Percentiles rank a stretch among this genome's conserved stretches.
phyloP scores from a whole-genome alignment of 2,329 filamentous ascomycete species.

The Ilyonectria mors-panacis region DNA sequence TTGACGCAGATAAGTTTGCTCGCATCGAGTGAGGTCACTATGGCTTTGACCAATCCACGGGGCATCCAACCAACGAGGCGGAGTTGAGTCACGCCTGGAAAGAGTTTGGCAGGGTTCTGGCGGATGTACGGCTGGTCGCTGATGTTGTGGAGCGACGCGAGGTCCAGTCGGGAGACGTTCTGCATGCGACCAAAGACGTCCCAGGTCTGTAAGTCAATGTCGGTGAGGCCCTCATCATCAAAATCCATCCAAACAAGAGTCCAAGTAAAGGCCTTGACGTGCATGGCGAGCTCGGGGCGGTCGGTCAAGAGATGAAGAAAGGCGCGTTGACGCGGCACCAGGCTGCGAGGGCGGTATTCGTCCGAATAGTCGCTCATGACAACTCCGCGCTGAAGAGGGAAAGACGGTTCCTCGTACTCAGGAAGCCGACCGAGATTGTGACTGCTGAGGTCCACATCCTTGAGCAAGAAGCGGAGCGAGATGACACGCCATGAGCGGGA shows the following conservation, averaged over 20 bases:
- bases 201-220: slow-evolving; percentile 3
- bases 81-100: slow-evolving; percentile 5
- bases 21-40: slow-evolving; percentile 1
- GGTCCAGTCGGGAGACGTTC: not conserved
- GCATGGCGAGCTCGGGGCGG: slow-evolving; percentile 8
- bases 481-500: not conserved
- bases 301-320: slow-evolving; percentile 8
- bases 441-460: slow-evolving; percentile 10
- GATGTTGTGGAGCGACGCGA: slow-evolving; percentile 1
- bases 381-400: not conserved
- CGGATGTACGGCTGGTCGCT: slow-evolving; percentile 3
- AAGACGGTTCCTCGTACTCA: not conserved
- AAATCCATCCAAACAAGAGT: slow-evolving; percentile 9
- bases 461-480: not conserved
- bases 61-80: slow-evolving; percentile 11
- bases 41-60: slow-evolving; percentile 2
- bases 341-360: not conserved
- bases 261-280: slow-evolving; percentile 4
- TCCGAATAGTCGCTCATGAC: slow-evolving; percentile 1
- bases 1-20: not conserved
- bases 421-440: slow-evolving; percentile 5
- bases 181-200: not conserved
- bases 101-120: slow-evolving; percentile 1
- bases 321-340: slow-evolving; percentile 2
- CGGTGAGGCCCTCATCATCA: not conserved